Evolutionary conservation across 345 rosid genomes (phyloP), one percentile per base, ranked within the genome.

Genomic region (Hibiscus trionum): DNA sequence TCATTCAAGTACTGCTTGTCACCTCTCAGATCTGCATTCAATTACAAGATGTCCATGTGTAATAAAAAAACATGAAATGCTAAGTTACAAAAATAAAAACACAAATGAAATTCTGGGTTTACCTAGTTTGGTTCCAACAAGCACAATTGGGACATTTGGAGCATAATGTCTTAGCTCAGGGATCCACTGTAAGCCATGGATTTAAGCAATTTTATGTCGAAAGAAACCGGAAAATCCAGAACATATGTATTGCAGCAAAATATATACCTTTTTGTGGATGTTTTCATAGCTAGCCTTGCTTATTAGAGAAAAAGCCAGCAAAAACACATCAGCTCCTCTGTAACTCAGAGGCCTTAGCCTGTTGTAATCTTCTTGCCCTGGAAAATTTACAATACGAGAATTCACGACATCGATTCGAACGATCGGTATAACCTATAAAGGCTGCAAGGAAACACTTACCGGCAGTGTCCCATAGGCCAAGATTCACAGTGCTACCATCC

Each of bases 321-420:
- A 79, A 64, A 91, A 91, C 64, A 91, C 88, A 87, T 91, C 94
- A 70, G 97, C 92, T 80, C 91, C 96, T 83, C 96, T 87, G 76
- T 90, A 90, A 76, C 96, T 90, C 69, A 88, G 74, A 72, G 93
- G 93, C 77, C 93, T 86, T 58, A 88, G 76, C 80, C 93, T 86
- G 80, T 88, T 90, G 75, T 90, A 90, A 81, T 90, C 96, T 80
- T 88, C 96, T 72, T 90, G 96, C 37, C 96, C 96, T 90, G 82
- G 21, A 66, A 73, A 24, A 1, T 19, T 52, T 50, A 14, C 56
- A 15, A 0, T 12, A 50, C 47, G 2, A 8, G 44, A 39, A 11
- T 2, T 39, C 44, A 39, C 10, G 44, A 39, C 44, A 7, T 39
- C 44, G 44, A 44, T 44, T 44, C 14, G 47, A 44, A 11, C 47